phyloP scores from a whole-genome alignment of 345 rosid genomes.

The Brassica carinata region DNA sequence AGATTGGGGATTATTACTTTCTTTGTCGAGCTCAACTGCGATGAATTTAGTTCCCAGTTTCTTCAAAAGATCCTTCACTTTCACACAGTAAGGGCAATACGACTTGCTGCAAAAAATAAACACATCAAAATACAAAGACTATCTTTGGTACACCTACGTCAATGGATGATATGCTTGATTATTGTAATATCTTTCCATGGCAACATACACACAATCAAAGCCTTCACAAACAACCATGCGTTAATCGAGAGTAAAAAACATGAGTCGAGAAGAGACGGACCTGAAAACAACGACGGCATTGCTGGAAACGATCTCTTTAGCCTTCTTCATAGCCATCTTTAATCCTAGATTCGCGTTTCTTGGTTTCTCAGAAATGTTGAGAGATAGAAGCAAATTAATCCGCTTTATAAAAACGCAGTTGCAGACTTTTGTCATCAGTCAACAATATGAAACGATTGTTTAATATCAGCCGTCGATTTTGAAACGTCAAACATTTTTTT shows the following conservation, averaged over 20 bases:
- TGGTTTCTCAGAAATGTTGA: background rate
- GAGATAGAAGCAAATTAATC: background rate
- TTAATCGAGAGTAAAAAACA: background rate
- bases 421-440: background rate
- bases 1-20: constrained; percentile 43
- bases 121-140: background rate
- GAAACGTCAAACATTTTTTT: background rate
- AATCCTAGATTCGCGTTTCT: background rate
- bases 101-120: constrained; percentile 55
- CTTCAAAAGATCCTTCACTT: constrained; percentile 66
- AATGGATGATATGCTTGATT: background rate
- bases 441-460: background rate
- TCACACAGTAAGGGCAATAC: constrained; percentile 64
- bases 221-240: background rate
- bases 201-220: background rate
- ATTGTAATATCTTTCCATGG: background rate
- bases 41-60: constrained; percentile 56
- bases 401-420: background rate
- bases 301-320: constrained; percentile 57
- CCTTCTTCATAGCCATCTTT: constrained; percentile 61
- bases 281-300: constrained; percentile 80
- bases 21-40: constrained; percentile 62
- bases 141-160: constrained; percentile 14
- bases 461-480: background rate
- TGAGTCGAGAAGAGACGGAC: constrained; percentile 16